Evolutionary conservation across 2,329 filamentous ascomycete species (phyloP), one percentile per base, ranked within the genome.

Genomic region (Ploettnerulaceae sp.): DNA sequence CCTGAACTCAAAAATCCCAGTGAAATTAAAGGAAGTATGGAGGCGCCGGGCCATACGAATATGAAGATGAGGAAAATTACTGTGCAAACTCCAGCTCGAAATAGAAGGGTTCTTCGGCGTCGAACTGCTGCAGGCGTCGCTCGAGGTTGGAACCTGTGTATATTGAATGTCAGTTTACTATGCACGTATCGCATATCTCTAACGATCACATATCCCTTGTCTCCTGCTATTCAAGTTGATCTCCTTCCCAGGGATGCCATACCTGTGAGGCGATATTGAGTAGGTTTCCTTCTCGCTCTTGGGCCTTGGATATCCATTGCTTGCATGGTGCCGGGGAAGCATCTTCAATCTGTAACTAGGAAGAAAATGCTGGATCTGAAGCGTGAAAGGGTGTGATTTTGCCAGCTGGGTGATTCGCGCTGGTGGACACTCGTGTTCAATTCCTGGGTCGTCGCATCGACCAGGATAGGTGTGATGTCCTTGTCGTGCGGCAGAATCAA

Each of bases 181-280:
- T 45, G 35, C 17, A 32, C 31, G 51, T 54, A 49, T 31, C 7
- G 12, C 11, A 35, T 15, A 14, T 5, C 5, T 24, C 41, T 57
- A 56, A 56, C 58, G 8, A 32, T 41, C 38, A 33, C 25, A 35
- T 32, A 17, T 17, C 21, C n/a, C n/a, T 12, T 8, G 20, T 5
- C 2, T 7, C 26, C 28, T 20, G 34, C 28, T 24, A 11, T 34
- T n/a, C 21, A 3, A 11, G 9, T n/a, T 29, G 24, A 26, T 7
- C 11, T 18, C 20, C 8, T 25, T n/a, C 11, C 17, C 7, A 7
- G 26, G 18, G 14, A 43, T 47, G 12, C 63, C 76, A 62, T 79
- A 95, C 86, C 88, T 86, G 67, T 95, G 89, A 58, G 89, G 87
- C 58, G 87, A 89, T 62, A 94, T 90, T 57, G 89, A 88, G 65